Base-by-base conservation (phyloP, 176 grass and related monocot species). In the Cocos nucifera region DNA sequence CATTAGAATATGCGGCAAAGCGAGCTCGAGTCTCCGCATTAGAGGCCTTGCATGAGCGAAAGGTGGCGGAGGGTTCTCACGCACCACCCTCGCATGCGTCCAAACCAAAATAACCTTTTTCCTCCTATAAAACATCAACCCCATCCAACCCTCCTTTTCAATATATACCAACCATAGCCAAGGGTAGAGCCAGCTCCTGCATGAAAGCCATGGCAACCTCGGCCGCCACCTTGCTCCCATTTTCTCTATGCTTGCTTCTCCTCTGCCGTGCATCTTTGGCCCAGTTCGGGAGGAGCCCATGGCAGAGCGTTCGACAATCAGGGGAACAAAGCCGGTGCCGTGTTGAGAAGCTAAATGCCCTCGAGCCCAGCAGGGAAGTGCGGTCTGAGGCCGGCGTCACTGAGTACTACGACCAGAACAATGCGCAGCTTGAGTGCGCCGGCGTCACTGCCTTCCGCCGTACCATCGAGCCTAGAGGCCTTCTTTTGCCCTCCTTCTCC, bases 301-400 rank as follows among this genome's bases (percentile, higher is more conserved):
- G 69, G 69, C 69, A 62, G 1, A 73, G 62, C 22, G 12, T 14
- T 1, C 35, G 35, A 44, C 35, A 25, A 67, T 59, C 15, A 0
- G 9, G 1, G 18, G 48, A 73, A 54, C 53, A 61, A 67, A 19
- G 16, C 39, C 7, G 57, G 29, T 69, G 66, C 66, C n/a, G 29
- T 5, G 17, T 69, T 15, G 54, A 69, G 15, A 29, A 30, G 14
- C 53, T 69, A 0, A 30, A 48, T 28, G 66, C 54, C 19, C 54
- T 69, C 4, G 28, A 49, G 17, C 66, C 66, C 15, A 17, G 10
- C 27, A 19, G 29, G 17, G 24, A 52, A 17, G 35, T 81, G 21
- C 58, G 20, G 10, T 81, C 78, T 3, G 79, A 82, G 64, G 79
- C 66, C 6, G 72, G 79, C 18, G 8, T 82, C 22, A 81, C 79